Conservation (phyloP, 129 eudicot genomes). For the Helichrysum umbraculigerum region DNA sequence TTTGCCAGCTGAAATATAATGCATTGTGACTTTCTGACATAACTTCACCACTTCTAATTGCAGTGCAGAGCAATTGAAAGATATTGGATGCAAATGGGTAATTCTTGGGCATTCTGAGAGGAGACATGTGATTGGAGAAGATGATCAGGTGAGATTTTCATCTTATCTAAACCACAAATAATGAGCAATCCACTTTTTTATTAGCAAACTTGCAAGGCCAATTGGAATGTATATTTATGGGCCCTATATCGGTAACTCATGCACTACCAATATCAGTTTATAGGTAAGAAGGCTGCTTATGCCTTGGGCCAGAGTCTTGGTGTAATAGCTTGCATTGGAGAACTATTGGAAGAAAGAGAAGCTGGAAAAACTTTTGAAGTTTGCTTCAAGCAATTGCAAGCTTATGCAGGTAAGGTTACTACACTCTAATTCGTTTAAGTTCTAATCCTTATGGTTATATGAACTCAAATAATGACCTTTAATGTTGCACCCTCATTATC, state of each 20-base stretch:
- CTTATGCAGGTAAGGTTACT: conserved; percentile 71
- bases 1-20: neutral
- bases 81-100: conserved; percentile 96
- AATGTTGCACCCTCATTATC: neutral
- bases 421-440: conserved; percentile 8
- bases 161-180: conserved; percentile 4
- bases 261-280: conserved; percentile 54
- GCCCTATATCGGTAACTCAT: conserved; percentile 12
- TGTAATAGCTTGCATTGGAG: conserved; percentile 95
- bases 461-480: neutral
- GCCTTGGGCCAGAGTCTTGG: conserved; percentile 81
- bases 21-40: conserved; percentile 10
- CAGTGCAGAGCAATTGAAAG: conserved; percentile 94
- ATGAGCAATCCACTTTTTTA: conserved; percentile 5
- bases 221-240: conserved; percentile 1
- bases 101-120: conserved; percentile 97
- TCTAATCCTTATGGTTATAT: conserved; percentile 4
- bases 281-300: conserved; percentile 99
- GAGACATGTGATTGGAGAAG: conserved; percentile 83
- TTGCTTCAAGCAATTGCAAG: conserved; percentile 82
- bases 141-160: conserved; percentile 53
- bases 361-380: conserved; percentile 95
- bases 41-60: conserved; percentile 18
- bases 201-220: neutral
- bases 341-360: conserved; percentile 86